Conservation (phyloP, 805 yeast species). For the Candida xyloterini region DNA sequence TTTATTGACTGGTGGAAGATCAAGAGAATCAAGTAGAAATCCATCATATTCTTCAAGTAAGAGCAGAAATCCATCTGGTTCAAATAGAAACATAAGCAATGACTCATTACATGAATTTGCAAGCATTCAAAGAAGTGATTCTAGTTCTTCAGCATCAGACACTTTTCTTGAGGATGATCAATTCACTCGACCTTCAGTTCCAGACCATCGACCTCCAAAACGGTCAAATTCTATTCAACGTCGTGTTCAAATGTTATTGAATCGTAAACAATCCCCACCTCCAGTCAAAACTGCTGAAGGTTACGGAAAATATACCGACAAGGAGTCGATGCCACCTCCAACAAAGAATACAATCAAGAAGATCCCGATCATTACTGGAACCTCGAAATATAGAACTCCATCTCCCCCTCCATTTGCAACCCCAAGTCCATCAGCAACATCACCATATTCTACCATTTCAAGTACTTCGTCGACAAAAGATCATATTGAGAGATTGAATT, state of each 20-base stretch:
- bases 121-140: conserved; percentile 9
- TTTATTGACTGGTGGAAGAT: conserved; percentile 34
- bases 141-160: conserved; percentile 13
- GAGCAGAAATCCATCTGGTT: conserved; percentile 19
- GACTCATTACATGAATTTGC: conserved; percentile 25
- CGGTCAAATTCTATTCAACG: conserved; percentile 46
- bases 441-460: conserved; percentile 12
- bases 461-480: conserved; percentile 11
- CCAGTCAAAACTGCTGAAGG: conserved; percentile 69
- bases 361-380: conserved; percentile 17
- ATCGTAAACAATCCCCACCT: conserved; percentile 42
- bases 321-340: conserved; percentile 21
- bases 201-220: conserved; percentile 27
- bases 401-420: conserved; percentile 24
- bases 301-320: conserved; percentile 71
- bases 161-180: conserved; percentile 16
- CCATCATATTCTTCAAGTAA: conserved; percentile 19
- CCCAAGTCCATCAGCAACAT: conserved; percentile 15
- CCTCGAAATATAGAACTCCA: conserved; percentile 11
- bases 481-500: conserved; percentile 5
- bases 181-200: conserved; percentile 17
- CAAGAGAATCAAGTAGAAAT: conserved; percentile 23
- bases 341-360: conserved; percentile 19
- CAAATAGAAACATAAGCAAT: conserved; percentile 16
- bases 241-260: conserved; percentile 50